Evolutionary conservation across 164 flowering plant genomes (phyloP).

Genomic region (Macadamia tetraphylla): DNA sequence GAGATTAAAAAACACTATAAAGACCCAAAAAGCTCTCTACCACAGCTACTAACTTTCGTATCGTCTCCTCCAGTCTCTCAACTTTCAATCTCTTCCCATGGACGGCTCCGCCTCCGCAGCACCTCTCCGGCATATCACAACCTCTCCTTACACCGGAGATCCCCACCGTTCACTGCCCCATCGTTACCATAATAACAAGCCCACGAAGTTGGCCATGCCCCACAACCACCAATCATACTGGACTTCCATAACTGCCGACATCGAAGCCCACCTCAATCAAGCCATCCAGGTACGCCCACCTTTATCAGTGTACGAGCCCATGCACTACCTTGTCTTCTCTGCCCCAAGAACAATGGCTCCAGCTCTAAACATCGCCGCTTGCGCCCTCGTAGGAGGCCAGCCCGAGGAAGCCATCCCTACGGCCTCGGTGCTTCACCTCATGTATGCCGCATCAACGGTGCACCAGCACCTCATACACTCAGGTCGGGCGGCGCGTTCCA

Average conservation of each 20-base stretch:
- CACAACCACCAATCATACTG: constrained; percentile 28
- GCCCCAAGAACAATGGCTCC: constrained; percentile 50
- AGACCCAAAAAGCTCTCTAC: too few species aligned
- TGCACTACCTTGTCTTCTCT: constrained; percentile 47
- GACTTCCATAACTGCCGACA: constrained; percentile 34
- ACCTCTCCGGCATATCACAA: too few species aligned
- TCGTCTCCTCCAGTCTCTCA: too few species aligned
- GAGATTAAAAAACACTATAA: too few species aligned
- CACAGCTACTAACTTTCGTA: too few species aligned
- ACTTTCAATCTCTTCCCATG: too few species aligned
- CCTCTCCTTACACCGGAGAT: too few species aligned
- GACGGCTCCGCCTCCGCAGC: too few species aligned
- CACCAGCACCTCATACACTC: constrained; percentile 41
- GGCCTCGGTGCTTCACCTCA: constrained; percentile 54
- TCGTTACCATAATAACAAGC: neutral
- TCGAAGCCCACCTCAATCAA: constrained; percentile 38
- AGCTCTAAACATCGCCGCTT: constrained; percentile 52
- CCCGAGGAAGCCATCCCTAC: constrained; percentile 33
- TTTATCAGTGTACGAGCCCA: constrained; percentile 43
- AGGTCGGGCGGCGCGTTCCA: too few species aligned
- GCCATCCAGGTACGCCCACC: constrained; percentile 37
- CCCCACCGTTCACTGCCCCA: constrained; percentile 8
- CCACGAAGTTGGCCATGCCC: constrained; percentile 14
- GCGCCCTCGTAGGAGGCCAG: constrained; percentile 59
- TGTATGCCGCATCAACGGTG: constrained; percentile 28